Evolutionary conservation across 257 asterid genomes (phyloP).

Genomic region (Solanum neorickii): DNA sequence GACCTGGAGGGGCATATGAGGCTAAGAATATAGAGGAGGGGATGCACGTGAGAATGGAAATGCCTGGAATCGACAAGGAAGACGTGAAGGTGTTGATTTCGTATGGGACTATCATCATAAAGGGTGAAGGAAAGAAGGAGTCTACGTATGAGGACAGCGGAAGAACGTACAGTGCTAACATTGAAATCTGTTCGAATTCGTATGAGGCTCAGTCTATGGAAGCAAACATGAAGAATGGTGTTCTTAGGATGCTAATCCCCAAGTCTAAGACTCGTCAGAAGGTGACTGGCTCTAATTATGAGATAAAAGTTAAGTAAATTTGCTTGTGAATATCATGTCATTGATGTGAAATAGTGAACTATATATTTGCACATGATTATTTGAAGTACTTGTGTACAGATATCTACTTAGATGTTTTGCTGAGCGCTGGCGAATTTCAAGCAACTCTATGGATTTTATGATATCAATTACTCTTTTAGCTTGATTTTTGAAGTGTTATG

Average conservation of each 20-base stretch:
- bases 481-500: background rate
- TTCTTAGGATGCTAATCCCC: slow-evolving; percentile 23
- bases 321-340: background rate
- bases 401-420: background rate
- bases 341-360: background rate
- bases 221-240: slow-evolving; percentile 29
- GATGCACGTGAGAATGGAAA: slow-evolving; percentile 8
- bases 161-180: slow-evolving; percentile 11
- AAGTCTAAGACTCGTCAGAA: background rate
- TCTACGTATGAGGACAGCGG: slow-evolving; percentile 1
- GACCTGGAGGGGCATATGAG: slow-evolving; percentile 8
- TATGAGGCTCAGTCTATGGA: slow-evolving; percentile 10
- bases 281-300: background rate
- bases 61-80: slow-evolving; percentile 23
- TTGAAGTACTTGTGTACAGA: background rate
- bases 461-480: background rate
- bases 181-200: background rate
- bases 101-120: slow-evolving; percentile 3
- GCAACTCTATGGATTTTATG: background rate
- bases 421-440: background rate
- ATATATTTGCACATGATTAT: background rate
- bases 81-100: slow-evolving; percentile 15
- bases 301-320: background rate
- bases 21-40: background rate
- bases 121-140: slow-evolving; percentile 19